A percentile compares a stretch with the other conserved stretches of the same genome.
These are phyloP conservation scores for Penicillium egyptiacum DNA, from an alignment of 495 filamentous ascomycete genomes.

Conservation along the genomic window DNA sequence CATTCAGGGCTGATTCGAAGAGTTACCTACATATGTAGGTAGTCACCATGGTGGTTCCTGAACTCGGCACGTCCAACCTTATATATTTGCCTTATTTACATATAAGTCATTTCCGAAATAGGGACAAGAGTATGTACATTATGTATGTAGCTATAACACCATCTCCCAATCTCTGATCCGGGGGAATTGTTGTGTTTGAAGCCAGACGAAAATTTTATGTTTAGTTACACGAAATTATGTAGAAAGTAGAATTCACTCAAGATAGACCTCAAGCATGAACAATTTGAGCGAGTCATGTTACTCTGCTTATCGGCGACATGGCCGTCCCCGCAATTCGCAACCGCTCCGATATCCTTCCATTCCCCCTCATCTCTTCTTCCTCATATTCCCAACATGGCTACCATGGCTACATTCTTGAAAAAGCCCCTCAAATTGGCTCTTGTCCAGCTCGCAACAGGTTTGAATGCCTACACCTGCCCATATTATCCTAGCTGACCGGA, in stretches of 20 bases:
- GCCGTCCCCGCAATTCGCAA: conserved; percentile 10
- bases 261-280: not conserved
- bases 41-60: no score
- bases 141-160: not conserved
- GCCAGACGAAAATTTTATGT: not conserved
- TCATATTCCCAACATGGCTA: conserved; percentile 3
- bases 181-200: not conserved
- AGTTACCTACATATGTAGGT: no score
- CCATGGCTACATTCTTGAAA: conserved; percentile 60
- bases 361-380: not conserved
- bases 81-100: no score
- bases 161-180: no score
- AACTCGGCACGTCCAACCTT: no score
- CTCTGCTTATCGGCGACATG: conserved; percentile 8
- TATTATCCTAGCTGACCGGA: conserved; percentile 3
- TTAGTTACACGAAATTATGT: not conserved
- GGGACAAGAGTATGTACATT: no score
- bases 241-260: not conserved
- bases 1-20: no score
- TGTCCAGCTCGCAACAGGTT: conserved; percentile 75
- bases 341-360: not conserved
- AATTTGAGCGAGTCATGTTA: not conserved
- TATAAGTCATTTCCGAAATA: no score
- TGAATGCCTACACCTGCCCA: not conserved
- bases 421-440: conserved; percentile 78